phyloP scores from a whole-genome alignment of 495 filamentous ascomycete species.

The Polyplosphaeria fusca region DNA sequence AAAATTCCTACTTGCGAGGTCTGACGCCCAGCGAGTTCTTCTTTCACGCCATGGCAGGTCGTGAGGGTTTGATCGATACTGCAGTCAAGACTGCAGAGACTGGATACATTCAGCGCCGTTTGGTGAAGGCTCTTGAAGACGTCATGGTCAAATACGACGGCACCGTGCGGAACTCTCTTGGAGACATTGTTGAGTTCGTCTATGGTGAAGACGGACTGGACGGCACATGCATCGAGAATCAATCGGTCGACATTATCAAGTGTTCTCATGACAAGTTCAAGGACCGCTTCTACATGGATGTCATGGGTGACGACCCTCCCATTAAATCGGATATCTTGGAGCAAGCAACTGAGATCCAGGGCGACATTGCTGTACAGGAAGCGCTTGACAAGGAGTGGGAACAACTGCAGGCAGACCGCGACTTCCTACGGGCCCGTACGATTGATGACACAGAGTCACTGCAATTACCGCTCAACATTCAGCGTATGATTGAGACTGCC shows the following conservation, averaged over 20 bases:
- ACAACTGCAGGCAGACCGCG: constrained; percentile 66
- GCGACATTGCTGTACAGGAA: constrained; percentile 78
- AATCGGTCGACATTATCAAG: constrained; percentile 79
- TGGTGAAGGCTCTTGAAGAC: constrained; percentile 97
- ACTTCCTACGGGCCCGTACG: constrained; percentile 60
- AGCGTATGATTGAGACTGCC: constrained; percentile 84
- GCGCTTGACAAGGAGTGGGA: constrained; percentile 89
- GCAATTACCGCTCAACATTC: constrained; percentile 87
- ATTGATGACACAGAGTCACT: constrained; percentile 71
- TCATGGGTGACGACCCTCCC: constrained; percentile 70
- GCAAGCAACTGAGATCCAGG: constrained; percentile 79
- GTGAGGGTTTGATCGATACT: constrained; percentile 99
- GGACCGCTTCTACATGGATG: constrained; percentile 81
- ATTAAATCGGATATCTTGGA: constrained; percentile 74
- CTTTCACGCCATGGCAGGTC: constrained; percentile 99
- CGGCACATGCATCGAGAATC: constrained; percentile 84
- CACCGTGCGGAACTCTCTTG: constrained; percentile 93
- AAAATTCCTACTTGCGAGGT: constrained; percentile 97
- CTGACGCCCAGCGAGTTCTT: constrained; percentile 96
- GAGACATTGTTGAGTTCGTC: constrained; percentile 94
- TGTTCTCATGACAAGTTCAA: constrained; percentile 71
- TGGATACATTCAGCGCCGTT: constrained; percentile 95
- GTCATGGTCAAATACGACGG: constrained; percentile 97
- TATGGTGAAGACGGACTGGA: constrained; percentile 98
- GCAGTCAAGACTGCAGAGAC: constrained; percentile 99